These are phyloP conservation scores for Pythium scleroteichum DNA, from an alignment of 352 stramenopile genomes.

Conservation along the genomic window DNA sequence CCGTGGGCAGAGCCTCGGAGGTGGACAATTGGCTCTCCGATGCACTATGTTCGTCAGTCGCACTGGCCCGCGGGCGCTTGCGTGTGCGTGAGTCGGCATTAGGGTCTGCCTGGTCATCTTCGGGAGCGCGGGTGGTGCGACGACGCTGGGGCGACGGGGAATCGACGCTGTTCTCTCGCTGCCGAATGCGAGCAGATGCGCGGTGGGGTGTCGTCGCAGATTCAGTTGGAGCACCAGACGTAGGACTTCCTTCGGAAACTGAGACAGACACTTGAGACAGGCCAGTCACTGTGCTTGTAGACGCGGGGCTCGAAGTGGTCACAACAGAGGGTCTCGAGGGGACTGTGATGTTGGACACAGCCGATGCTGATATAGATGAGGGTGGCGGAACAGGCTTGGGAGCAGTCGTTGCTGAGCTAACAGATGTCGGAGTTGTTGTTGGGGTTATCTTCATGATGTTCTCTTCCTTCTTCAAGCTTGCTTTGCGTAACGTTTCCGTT, in stretches of 20 bases:
- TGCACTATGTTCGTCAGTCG: constrained; percentile 49
- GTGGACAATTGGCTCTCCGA: constrained; percentile 62
- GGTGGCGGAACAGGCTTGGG: too few relatives aligned
- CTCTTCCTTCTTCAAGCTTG: constrained; percentile 67
- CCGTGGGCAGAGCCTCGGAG: constrained; percentile 35
- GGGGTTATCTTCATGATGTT: constrained; percentile 45
- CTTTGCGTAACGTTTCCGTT: constrained; percentile 70
- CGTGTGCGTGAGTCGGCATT: constrained; percentile 17
- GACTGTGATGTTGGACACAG: background rate
- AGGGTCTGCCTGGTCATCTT: constrained; percentile 17
- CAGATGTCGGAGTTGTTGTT: constrained; percentile 9
- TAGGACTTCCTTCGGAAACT: background rate
- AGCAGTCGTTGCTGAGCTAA: background rate
- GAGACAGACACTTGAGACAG: constrained; percentile 3
- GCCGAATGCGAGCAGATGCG: constrained; percentile 49
- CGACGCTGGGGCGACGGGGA: constrained; percentile 28
- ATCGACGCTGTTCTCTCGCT: constrained; percentile 50
- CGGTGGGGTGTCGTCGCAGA: constrained; percentile 44
- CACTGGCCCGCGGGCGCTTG: constrained; percentile 38
- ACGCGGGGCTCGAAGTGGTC: background rate
- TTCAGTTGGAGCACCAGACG: background rate
- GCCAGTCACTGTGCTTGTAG: background rate
- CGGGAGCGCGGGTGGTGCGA: constrained; percentile 6
- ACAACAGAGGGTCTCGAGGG: background rate
- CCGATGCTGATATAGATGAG: constrained; percentile 4